Percentiles rank a stretch among this genome's conserved stretches.
Evolutionary conservation across 2,329 filamentous ascomycete genomes (phyloP).

Genomic region (Xylariaceae sp.): DNA sequence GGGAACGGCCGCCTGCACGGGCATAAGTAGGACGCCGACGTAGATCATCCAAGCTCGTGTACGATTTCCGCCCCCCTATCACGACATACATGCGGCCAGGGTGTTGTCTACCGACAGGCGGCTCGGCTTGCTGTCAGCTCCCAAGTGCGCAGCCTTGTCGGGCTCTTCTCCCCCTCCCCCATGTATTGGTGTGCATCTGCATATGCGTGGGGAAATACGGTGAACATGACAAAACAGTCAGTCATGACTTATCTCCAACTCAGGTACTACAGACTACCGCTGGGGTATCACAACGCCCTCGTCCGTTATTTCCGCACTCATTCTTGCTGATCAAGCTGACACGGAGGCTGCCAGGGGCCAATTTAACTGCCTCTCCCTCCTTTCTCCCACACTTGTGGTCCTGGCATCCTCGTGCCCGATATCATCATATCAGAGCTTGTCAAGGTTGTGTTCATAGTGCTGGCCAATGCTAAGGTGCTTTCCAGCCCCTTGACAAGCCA

Average conservation of each 20-base stretch:
- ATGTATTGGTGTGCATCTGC: no score
- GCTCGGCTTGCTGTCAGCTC: conserved; percentile 8
- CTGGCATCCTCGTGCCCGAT: no score
- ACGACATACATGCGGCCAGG: conserved; percentile 4
- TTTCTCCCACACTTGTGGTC: conserved; percentile 2
- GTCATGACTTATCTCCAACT: conserved; percentile 30
- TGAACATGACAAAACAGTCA: conserved; percentile 29
- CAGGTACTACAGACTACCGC: conserved; percentile 19
- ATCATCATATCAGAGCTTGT: no score
- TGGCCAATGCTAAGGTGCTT: no score
- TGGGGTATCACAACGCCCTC: conserved; percentile 18
- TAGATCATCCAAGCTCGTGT: conserved; percentile 12
- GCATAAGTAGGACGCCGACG: not conserved
- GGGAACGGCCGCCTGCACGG: no score
- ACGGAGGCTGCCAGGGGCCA: conserved; percentile 39
- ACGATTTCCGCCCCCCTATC: conserved; percentile 4
- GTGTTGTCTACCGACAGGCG: conserved; percentile 3
- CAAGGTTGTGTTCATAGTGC: no score
- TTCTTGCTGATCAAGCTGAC: conserved; percentile 30
- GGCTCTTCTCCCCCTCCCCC: no score
- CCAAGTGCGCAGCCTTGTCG: conserved; percentile 4
- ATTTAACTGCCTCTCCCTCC: conserved; percentile 32
- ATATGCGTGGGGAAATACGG: no score
- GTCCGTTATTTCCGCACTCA: conserved; percentile 18
- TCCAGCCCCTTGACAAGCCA: no score